Base-by-base conservation (phyloP, 768 basidiomycete genomes). In the Lactifluus volemus region DNA sequence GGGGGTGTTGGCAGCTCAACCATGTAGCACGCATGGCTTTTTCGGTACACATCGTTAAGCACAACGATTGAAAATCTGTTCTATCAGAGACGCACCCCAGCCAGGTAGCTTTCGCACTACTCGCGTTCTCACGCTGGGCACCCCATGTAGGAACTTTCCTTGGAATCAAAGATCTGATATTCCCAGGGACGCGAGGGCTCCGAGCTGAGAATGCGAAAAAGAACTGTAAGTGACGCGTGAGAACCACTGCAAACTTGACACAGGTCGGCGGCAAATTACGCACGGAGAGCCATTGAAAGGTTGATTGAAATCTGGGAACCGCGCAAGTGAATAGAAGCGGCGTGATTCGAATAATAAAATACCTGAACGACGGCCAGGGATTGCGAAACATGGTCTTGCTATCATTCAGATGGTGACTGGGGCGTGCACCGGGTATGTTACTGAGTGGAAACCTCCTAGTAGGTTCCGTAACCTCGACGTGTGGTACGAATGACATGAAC, bases 21-120 rank as follows among this genome's bases (percentile, higher is more conserved):
- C 5, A 76, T 62, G 67, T 71, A 76, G 58, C 74, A 74, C 5
- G 77, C 77, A 52, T 78, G 77, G 11, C 70, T 71, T 42, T 34
- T 9, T 42, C 44, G n/a, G 17, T 2, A n/a, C 15, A 45, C 7
- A 19, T 2, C 1, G 4, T 45, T 47, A n/a, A 47, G 5, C 21
- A 25, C 21, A 3, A 12, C 2, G 25, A 14, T 3, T 19, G 21
- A 5, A 25, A 47, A 2, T 47, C 39, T 12, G 25, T 39, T 2
- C 19, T n/a, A 42, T 30, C 9, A 51, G 9, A 32, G 7, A 54
- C 64, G 36, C 38, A 64, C 65, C 65, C 63, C 47, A 64, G 41
- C 65, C 65, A 66, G 14, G 59, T 64, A 47, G 65, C 59, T 32
- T 66, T 66, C 21, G 42, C 65, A 10, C 55, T 38, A 19, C 38